Base-by-base conservation (phyloP, 345 rosid genomes). In the Linum lewisii region DNA sequence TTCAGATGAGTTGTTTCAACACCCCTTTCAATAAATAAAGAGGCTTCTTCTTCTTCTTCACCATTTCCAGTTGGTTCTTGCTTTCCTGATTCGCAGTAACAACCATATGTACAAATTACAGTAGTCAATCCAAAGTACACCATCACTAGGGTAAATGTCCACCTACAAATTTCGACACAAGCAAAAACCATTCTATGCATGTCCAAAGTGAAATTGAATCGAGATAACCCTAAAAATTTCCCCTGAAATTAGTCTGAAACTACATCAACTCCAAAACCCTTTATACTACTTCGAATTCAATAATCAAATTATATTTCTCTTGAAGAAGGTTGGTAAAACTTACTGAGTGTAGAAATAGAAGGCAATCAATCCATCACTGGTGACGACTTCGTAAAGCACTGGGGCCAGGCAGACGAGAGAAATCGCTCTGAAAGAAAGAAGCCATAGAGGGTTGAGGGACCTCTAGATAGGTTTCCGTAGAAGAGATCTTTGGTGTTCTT, bases 51-150 rank as follows among this genome's bases (percentile, higher is more conserved):
- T n/a, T n/a, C n/a, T n/a, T n/a, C n/a, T 29, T 29, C 34, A 21
- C 59, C 51, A 58, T 34, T 65, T 56, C 67, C 70, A 6, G 55
- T 1, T 7, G 64, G 58, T 50, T 60, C 37, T 59, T 36, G 23
- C n/a, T 18, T 62, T n/a, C 72, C 68, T 36, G 72, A 64, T 42
- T 73, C n/a, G 81, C 83, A 86, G 47, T 42, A 42, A 58, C 95
- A 89, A 60, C 95, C 97, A 67, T 89, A 77, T 15, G 79, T 71
- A 11, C 97, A 93, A 51, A 80, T 69, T 21, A 76, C 68, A 24
- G 77, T 79, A 29, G 90, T 95, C 59, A 92, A 61, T 96, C 75
- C 85, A 72, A 93, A 93, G 75, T 89, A 93, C 65, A 87, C 54
- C 74, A 85, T 80, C 47, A 87, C 88, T 66, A 93, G 71, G 18